Evolutionary conservation across 768 basidiomycete species (phyloP).

Genomic region (Suillus occidentalis): DNA sequence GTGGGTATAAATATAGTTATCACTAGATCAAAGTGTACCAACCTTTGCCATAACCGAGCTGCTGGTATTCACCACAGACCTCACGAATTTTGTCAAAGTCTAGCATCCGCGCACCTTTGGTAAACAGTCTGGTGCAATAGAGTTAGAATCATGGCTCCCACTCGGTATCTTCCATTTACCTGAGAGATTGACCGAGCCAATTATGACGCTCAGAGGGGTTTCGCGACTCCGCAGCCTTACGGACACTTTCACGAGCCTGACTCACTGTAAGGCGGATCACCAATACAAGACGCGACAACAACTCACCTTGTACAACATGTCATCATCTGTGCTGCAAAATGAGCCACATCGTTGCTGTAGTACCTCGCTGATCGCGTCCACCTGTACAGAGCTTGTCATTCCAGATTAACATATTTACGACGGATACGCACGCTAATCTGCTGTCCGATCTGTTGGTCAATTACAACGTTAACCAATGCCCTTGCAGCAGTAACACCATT

Average conservation of each 20-base stretch:
- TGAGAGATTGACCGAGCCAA: constrained; percentile 81
- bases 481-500: constrained; percentile 87
- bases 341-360: constrained; percentile 94
- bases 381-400: constrained; percentile 44
- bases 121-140: constrained; percentile 63
- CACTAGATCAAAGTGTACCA: constrained; percentile 14
- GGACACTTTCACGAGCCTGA: constrained; percentile 90
- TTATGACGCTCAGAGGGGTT: constrained; percentile 74
- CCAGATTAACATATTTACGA: constrained; percentile 1
- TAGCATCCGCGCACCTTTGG: constrained; percentile 82
- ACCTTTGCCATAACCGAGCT: constrained; percentile 83
- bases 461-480: constrained; percentile 90
- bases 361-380: constrained; percentile 95
- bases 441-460: constrained; percentile 97
- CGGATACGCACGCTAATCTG: constrained; percentile 77
- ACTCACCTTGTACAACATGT: constrained; percentile 90
- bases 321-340: constrained; percentile 98
- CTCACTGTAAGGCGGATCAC: constrained; percentile 9
- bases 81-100: constrained; percentile 84
- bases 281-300: not conserved
- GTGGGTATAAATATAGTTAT: constrained; percentile 4
- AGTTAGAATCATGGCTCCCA: constrained; percentile 7
- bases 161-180: constrained; percentile 45
- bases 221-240: constrained; percentile 82
- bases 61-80: constrained; percentile 86